Base-by-base conservation (phyloP, 1,139 yeast species). In the Nakaseomyces sp. region DNA sequence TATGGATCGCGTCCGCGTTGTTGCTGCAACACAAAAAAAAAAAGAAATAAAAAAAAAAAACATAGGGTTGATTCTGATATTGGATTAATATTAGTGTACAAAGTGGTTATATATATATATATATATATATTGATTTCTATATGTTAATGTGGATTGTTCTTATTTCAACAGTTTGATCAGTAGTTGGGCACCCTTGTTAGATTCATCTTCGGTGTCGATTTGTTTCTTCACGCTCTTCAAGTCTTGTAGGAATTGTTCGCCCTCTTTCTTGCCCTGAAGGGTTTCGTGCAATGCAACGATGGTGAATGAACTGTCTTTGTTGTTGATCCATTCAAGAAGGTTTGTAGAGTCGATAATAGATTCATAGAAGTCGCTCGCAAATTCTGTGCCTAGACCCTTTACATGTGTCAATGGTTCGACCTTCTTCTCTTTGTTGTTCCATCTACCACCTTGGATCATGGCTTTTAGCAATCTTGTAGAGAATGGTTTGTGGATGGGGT, bases 371-470 rank as follows among this genome's bases (percentile, higher is more conserved):
- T 67, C 72, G 20, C 58, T 58, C 5, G 89, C 87, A 61, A 83
- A 79, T 19, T 72, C 74, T n/a, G 66, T 63, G 20, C 94, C 94
- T 25, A 81, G 72, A 4, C 73, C 73, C 35, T 74, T 68, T 28
- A 77, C 73, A 37, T 70, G 69, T 18, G 46, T 39, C 17, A 73
- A 60, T 42, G 70, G 71, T 30, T 67, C 74, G 28, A 77, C 64
- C 43, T 65, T 66, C 55, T 73, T 74, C 51, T 77, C 75, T 58
- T 76, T 77, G 57, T 73, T 75, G 54, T 77, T 71, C 76, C 88
- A 88, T 58, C 75, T 78, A 62, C 89, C 85, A 64, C 95, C 93
- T 65, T 87, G 95, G 50, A 87, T 81, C 57, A 89, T 70, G 3
- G 86, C 71, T 64, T 88, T 83, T 53, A 89, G 68, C 36, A 84